phyloP scores from a whole-genome alignment of 371 early-diverging fungal species.

The Mucor circinelloides region DNA sequence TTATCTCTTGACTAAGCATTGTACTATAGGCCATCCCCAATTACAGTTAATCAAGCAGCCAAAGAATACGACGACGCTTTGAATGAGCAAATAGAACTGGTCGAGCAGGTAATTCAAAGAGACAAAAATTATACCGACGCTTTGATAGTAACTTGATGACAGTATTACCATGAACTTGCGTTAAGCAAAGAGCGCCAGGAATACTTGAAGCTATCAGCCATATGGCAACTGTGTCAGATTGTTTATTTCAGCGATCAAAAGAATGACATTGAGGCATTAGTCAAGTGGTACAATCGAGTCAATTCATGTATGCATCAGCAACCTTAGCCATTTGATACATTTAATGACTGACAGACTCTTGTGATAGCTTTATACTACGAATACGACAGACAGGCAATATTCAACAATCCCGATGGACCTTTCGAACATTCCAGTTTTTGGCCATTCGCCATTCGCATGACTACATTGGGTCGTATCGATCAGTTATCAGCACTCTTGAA shows the following conservation, averaged over 20 bases:
- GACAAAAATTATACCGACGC: too few relatives aligned
- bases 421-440: slow-evolving; percentile 16
- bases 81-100: slow-evolving; percentile 6
- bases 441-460: slow-evolving; percentile 12
- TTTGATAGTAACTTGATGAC: not conserved
- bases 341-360: not conserved
- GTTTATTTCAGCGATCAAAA: not conserved
- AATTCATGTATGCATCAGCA: slow-evolving; percentile 8
- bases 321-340: not conserved
- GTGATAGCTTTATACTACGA: slow-evolving; percentile 9
- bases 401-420: not conserved
- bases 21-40: not conserved
- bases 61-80: slow-evolving; percentile 6
- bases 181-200: slow-evolving; percentile 5
- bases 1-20: not conserved
- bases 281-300: slow-evolving; percentile 14
- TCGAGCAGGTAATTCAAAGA: slow-evolving; percentile 17
- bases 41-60: not conserved
- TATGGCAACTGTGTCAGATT: slow-evolving; percentile 12
- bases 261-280: not conserved
- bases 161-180: slow-evolving; percentile 4
- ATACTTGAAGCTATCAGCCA: not conserved
- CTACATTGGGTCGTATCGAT: slow-evolving; percentile 7
- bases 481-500: not conserved
- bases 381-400: slow-evolving; percentile 2